phyloP scores from a whole-genome alignment of 2,329 filamentous ascomycete genomes.

The Colletotrichum eleusines region DNA sequence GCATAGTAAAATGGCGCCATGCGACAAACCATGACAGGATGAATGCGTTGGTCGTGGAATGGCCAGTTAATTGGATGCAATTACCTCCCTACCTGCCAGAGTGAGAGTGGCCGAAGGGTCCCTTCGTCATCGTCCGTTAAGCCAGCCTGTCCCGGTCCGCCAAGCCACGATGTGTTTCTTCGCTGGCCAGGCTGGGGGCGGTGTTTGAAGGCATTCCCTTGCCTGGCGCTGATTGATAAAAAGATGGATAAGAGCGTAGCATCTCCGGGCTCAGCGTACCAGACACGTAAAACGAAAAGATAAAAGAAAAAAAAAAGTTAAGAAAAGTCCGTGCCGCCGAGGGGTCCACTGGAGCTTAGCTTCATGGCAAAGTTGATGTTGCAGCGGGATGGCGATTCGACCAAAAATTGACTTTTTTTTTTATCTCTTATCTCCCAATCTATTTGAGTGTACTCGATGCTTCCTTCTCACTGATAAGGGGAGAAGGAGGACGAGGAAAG shows the following conservation, averaged over 20 bases:
- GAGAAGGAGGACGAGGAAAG: too few relatives aligned
- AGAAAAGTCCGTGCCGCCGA: too few relatives aligned
- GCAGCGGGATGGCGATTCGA: slow-evolving; percentile 17
- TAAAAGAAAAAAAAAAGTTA: too few relatives aligned
- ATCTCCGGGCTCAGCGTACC: too few relatives aligned
- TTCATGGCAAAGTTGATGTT: slow-evolving; percentile 17
- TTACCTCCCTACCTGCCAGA: too few relatives aligned
- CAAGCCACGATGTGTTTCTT: slow-evolving; percentile 5
- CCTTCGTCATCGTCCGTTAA: not conserved
- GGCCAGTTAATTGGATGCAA: not conserved
- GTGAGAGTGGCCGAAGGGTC: not conserved
- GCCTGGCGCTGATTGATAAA: too few relatives aligned
- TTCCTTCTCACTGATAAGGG: not conserved
- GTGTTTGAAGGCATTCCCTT: slow-evolving; percentile 33
- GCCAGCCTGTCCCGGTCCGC: not conserved
- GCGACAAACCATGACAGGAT: not conserved
- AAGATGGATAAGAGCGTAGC: too few relatives aligned
- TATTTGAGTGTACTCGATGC: too few relatives aligned
- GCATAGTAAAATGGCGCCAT: not conserved
- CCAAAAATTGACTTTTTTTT: not conserved
- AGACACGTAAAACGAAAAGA: too few relatives aligned
- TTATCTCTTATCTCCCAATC: too few relatives aligned
- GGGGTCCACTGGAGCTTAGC: not conserved
- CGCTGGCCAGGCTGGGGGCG: slow-evolving; percentile 8
- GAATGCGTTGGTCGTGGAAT: slow-evolving; percentile 8